These are phyloP conservation scores for Rachicladosporium sp. DNA, from an alignment of 2,329 filamentous ascomycete genomes.

Conservation along the genomic window DNA sequence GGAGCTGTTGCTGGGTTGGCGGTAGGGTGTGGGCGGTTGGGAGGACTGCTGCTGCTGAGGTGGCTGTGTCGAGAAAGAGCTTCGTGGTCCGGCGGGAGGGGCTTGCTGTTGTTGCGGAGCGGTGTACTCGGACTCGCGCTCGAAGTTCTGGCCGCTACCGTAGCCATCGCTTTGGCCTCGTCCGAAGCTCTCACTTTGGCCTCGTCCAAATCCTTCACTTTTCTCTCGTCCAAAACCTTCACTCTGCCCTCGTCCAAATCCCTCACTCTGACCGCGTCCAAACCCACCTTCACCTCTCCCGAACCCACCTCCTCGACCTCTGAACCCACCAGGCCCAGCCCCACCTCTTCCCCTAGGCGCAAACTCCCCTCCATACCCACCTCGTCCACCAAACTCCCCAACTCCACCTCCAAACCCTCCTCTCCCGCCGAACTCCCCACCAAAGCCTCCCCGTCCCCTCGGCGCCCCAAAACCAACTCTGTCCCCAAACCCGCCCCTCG, in stretches of 20 bases:
- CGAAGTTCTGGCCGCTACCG: conserved; percentile 6
- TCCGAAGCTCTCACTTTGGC: conserved; percentile 7
- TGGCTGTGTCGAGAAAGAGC: conserved; percentile 14
- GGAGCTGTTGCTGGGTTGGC: conserved; percentile 28
- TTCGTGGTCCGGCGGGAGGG: conserved; percentile 23
- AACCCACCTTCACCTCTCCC: conserved; percentile 3
- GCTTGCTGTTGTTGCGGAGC: conserved; percentile 6
- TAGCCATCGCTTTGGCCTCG: conserved; percentile 3
- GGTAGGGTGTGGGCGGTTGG: conserved; percentile 23
- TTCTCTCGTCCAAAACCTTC: too few species aligned
- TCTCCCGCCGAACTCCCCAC: conserved; percentile 15
- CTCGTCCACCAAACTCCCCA: conserved; percentile 21
- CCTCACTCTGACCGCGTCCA: background rate
- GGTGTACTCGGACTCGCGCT: background rate
- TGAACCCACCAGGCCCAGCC: conserved; percentile 3
- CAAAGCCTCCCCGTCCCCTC: conserved; percentile 29
- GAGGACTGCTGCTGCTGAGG: conserved; percentile 13
- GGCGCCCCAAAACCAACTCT: conserved; percentile 13
- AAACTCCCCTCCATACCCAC: conserved; percentile 1
- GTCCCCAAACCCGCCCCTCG: conserved; percentile 23
- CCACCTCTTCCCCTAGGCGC: conserved; percentile 5
- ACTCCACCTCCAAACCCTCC: conserved; percentile 19
- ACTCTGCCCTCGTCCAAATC: too few species aligned
- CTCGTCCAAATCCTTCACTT: too few species aligned
- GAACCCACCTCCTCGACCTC: background rate